These are phyloP conservation scores for Naganishia kalamii DNA, from an alignment of 768 basidiomycete species.

Conservation along the genomic window DNA sequence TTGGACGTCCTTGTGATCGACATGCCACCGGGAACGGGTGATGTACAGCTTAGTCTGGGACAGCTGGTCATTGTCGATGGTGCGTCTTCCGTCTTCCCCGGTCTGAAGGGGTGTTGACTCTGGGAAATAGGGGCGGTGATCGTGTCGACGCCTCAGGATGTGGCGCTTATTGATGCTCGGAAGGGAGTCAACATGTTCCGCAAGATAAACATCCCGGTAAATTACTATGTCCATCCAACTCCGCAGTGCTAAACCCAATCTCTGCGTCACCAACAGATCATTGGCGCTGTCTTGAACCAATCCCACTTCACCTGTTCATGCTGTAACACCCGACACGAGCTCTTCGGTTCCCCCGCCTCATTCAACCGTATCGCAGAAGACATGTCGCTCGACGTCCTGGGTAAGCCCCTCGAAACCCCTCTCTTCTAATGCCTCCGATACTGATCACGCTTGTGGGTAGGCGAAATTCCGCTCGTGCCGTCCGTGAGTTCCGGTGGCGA, in stretches of 20 bases:
- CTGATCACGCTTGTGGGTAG: neutral
- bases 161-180: constrained; percentile 81
- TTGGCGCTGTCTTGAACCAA: constrained; percentile 81
- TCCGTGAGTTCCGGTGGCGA: constrained; percentile 70
- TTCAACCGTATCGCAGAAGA: constrained; percentile 59
- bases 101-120: neutral
- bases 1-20: constrained; percentile 86
- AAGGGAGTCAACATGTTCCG: constrained; percentile 90
- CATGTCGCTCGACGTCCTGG: constrained; percentile 62
- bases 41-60: constrained; percentile 84
- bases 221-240: constrained; percentile 38
- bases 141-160: constrained; percentile 91
- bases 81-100: constrained; percentile 33
- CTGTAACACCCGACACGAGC: constrained; percentile 59
- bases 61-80: constrained; percentile 80
- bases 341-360: constrained; percentile 64
- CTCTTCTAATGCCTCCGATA: neutral
- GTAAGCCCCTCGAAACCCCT: constrained; percentile 32
- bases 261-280: constrained; percentile 56
- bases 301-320: constrained; percentile 72
- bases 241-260: no score
- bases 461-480: constrained; percentile 69
- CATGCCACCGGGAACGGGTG: constrained; percentile 96
- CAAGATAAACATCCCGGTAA: constrained; percentile 77
- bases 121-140: constrained; percentile 69